phyloP scores from a whole-genome alignment of 306 rosid species.

The Elaeagnus macrophylla region DNA sequence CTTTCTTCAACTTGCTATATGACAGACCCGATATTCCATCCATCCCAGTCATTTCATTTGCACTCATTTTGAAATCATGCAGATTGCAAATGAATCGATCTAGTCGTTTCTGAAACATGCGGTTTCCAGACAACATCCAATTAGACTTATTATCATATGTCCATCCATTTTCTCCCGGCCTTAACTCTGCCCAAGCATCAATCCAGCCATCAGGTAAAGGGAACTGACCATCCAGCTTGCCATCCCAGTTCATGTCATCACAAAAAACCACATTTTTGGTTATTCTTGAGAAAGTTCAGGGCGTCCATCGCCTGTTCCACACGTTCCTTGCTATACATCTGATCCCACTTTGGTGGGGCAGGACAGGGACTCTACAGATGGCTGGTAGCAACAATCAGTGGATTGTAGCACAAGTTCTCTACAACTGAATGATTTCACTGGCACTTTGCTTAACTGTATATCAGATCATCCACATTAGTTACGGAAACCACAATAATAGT shows the following conservation, averaged over 20 bases:
- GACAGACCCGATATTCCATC: slow-evolving; percentile 50
- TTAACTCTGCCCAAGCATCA: slow-evolving; percentile 67
- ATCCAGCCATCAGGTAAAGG: slow-evolving; percentile 65
- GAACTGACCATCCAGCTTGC: slow-evolving; percentile 68
- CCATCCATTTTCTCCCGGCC: slow-evolving; percentile 67
- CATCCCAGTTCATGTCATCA: slow-evolving; percentile 98
- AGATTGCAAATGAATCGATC: slow-evolving; percentile 71
- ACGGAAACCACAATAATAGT: not conserved
- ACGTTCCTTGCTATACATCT: slow-evolving; percentile 89
- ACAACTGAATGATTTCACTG: slow-evolving; percentile 56
- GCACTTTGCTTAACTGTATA: slow-evolving; percentile 70
- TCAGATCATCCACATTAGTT: not conserved
- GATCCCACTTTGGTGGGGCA: slow-evolving; percentile 81
- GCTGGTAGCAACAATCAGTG: slow-evolving; percentile 72
- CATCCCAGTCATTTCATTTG: slow-evolving; percentile 75
- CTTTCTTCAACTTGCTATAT: slow-evolving; percentile 71
- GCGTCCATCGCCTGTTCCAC: slow-evolving; percentile 79
- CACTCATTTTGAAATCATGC: slow-evolving; percentile 43
- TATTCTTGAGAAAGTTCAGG: slow-evolving; percentile 40
- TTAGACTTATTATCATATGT: slow-evolving; percentile 93
- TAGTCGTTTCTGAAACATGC: slow-evolving; percentile 52
- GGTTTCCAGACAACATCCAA: slow-evolving; percentile 69
- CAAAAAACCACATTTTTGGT: slow-evolving; percentile 67
- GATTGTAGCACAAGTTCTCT: slow-evolving; percentile 65
- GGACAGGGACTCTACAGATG: slow-evolving; percentile 96